phyloP scores from a whole-genome alignment of 805 yeast genomes.

The Yamadazyma sp. region DNA sequence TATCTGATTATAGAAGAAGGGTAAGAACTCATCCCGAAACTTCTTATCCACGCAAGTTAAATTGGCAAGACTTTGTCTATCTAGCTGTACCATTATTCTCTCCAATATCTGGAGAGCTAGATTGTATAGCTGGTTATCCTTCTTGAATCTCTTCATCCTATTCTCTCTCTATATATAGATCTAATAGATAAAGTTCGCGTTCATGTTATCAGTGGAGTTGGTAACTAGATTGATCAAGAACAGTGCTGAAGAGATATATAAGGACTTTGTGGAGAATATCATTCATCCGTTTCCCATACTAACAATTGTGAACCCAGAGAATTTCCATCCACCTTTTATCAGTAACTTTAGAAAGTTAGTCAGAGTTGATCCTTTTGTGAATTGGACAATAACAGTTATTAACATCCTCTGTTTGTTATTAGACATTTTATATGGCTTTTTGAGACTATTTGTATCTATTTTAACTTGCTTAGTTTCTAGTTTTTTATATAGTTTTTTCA shows the following conservation, averaged over 20 bases:
- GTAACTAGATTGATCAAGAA: background rate
- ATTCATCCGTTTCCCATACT: conserved; percentile 13
- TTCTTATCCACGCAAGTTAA: conserved; percentile 15
- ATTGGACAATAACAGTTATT: background rate
- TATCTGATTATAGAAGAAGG: conserved; percentile 14
- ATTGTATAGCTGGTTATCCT: conserved; percentile 1
- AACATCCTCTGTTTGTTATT: conserved; percentile 7
- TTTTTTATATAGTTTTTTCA: conserved; percentile 5
- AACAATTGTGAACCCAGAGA: conserved; percentile 19
- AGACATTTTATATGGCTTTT: conserved; percentile 13
- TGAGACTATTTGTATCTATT: conserved; percentile 9
- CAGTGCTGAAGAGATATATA: conserved; percentile 1
- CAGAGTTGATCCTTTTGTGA: background rate
- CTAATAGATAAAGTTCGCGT: no score
- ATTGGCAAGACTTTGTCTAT: conserved; percentile 6
- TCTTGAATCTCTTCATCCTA: background rate
- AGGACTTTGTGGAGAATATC: conserved; percentile 1
- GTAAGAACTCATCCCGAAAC: conserved; percentile 18
- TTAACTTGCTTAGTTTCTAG: conserved; percentile 7
- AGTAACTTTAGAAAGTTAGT: conserved; percentile 5
- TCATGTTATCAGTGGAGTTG: conserved; percentile 3
- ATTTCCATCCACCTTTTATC: conserved; percentile 25
- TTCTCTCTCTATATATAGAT: no score
- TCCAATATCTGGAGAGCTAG: conserved; percentile 13
- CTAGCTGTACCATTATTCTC: conserved; percentile 2